These are phyloP conservation scores for Lepiota venenata DNA, from an alignment of 768 basidiomycete species.

Conservation along the genomic window DNA sequence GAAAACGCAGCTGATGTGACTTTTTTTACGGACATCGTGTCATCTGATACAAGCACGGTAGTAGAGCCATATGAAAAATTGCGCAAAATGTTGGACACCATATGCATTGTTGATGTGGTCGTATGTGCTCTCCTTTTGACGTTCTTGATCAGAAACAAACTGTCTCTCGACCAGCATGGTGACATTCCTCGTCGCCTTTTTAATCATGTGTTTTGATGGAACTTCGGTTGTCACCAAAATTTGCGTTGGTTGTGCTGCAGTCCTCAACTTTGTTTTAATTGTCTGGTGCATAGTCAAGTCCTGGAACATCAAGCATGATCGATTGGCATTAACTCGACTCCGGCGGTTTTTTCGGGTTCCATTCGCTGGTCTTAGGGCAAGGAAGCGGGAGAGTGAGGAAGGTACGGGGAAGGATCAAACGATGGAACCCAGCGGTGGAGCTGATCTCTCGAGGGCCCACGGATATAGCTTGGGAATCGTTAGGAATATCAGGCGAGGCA, in stretches of 20 bases:
- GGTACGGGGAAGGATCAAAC: no score
- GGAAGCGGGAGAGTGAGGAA: no score
- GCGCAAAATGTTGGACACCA: constrained; percentile 1
- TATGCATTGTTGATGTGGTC: constrained; percentile 6
- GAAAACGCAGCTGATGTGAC: background rate
- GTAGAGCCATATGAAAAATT: background rate
- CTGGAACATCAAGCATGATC: no score
- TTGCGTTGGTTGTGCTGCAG: background rate
- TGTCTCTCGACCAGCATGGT: background rate
- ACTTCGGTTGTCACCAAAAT: constrained; percentile 1
- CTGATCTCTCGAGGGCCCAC: no score
- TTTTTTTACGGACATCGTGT: background rate
- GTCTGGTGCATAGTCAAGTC: no score
- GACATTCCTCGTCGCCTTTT: constrained; percentile 3
- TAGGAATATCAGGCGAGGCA: no score
- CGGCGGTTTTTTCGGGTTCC: no score
- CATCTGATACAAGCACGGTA: background rate
- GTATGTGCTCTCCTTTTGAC: background rate
- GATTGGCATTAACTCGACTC: no score
- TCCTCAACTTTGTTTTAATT: background rate
- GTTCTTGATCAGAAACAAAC: background rate
- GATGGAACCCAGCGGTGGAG: no score
- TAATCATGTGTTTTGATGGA: constrained; percentile 8
- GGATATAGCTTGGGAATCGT: no score
- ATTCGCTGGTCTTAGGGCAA: no score